phyloP scores from a whole-genome alignment of 2,329 filamentous ascomycete genomes.

The Boeremia lycopersici region DNA sequence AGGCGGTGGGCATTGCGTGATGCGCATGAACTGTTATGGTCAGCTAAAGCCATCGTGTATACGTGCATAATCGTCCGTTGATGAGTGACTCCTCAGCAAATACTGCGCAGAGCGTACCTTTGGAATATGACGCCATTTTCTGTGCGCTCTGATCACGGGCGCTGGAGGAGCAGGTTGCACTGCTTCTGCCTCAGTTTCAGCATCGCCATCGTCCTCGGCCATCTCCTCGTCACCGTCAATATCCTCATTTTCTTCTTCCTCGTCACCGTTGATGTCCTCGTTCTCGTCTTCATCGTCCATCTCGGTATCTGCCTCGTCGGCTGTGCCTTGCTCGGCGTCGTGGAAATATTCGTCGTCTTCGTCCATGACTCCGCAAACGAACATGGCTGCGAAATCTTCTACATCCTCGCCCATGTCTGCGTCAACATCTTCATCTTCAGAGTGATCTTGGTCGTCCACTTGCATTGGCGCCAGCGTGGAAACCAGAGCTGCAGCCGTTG shows the following conservation, averaged over 20 bases:
- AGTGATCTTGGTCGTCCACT: background rate
- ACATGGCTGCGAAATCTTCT: too few species aligned
- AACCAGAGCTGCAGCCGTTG: background rate
- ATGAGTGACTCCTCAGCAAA: background rate
- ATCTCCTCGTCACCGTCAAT: slow-evolving; percentile 11
- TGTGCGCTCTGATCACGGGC: slow-evolving; percentile 21
- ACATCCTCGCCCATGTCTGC: background rate
- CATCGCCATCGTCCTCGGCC: slow-evolving; percentile 2
- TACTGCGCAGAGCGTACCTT: background rate
- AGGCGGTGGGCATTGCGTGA: slow-evolving; percentile 40
- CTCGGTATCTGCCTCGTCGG: slow-evolving; percentile 11
- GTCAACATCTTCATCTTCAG: background rate
- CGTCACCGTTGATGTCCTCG: background rate
- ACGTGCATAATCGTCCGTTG: too few species aligned
- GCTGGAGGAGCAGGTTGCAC: slow-evolving; percentile 9
- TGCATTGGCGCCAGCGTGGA: background rate
- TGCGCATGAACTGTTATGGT: slow-evolving; percentile 32
- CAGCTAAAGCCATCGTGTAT: background rate
- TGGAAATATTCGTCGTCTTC: background rate
- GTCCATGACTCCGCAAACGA: too few species aligned
- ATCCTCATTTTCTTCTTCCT: slow-evolving; percentile 1
- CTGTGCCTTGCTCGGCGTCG: background rate
- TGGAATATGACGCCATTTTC: slow-evolving; percentile 45
- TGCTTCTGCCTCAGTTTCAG: background rate
- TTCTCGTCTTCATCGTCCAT: slow-evolving; percentile 4